Base-by-base conservation (phyloP, 2,329 filamentous ascomycete genomes). In the Thelonectria discophora region DNA sequence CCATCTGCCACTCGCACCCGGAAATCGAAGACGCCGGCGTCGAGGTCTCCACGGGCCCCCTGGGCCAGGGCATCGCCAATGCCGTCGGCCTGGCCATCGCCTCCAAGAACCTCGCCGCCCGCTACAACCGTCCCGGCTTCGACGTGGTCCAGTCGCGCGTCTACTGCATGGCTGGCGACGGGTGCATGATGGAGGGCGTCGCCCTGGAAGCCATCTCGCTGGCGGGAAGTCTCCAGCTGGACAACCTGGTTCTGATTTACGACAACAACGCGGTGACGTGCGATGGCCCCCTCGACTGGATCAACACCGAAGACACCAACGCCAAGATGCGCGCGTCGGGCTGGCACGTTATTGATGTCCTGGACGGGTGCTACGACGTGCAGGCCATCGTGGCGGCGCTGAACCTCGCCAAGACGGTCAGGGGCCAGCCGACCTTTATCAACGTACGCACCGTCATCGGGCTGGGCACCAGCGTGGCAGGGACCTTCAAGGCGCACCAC, bases 191-290 rank as follows among this genome's bases (percentile, higher is more conserved):
- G 67, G 84, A 87, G 66, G 85, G 84, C 13, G 83, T 86, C 1
- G 83, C 76, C 0, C 73, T 85, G 3, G 85, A 87, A 64, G 82
- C 84, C 0, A 81, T 87, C 42, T 82, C 80, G 0, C 75, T 85
- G 13, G 84, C 83, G 13, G 83, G 84, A 1, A 82, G 84, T 67
- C 74, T 80, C 63, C 77, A 76, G 50, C 73, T 87, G 3, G 80
- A 84, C 67, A 86, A 86, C 69, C 71, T 87, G 15, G 80, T 78
- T 0, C 69, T 86, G 13, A 81, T 86, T 18, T 86, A 86, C 62
- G 84, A 87, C 67, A 86, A 87, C 69, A 86, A 87, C 69, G 80
- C 84, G 60, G 78, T 87, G 34, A 86, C 83, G 5, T 86, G 84
- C 58, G 84, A 86, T 56, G 84, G 84, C 1, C 79, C 79, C 0